Base-by-base conservation (phyloP, 1,139 yeast species). In the Ogataea hybrid region DNA sequence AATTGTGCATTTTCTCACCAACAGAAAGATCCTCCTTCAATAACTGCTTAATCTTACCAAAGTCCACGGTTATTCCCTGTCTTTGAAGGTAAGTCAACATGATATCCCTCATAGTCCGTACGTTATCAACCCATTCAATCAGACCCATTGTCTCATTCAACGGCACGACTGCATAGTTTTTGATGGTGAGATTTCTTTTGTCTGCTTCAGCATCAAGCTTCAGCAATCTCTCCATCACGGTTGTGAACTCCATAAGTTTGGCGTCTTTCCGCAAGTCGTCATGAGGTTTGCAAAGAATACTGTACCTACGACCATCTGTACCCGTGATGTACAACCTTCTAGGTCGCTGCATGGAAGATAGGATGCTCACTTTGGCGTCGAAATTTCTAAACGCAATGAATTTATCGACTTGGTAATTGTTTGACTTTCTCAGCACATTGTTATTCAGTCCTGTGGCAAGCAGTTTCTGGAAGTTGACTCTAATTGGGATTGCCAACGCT, bases 221-320 rank as follows among this genome's bases (percentile, higher is more conserved):
- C 41, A 94, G 68, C 29, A 92, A 62, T 49, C 88, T 76, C 55
- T 90, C 92, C 59, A 92, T 81, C 65, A 90, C 84, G 1, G 89
- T 79, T 0, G 97, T 89, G 53, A 94, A 84, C 55, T 94, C 97
- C 77, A 92, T 87, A 37, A 92, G 78, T 52, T 95, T 84, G 5
- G 96, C 95, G 67, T 94, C 99, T 59, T 94, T 95, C 52, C 98
- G 70, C 9, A 95, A 82, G 65, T 94, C 98, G 62, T 94, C 99
- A 49, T 82, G 77, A 7, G 81, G 77, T 61, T 94, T 94, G 52
- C 95, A 83, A 68, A 94, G 73, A 22, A 94, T 71, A 25, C 82
- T 76, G 60, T 89, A 90, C 0, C 69, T 63, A 11, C 67, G 63
- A 9, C 92, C 92, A 65, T 92, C 88, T 1, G 87, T 79, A 0